These are phyloP conservation scores for Aspergillus thermomutatus DNA, from an alignment of 2,329 filamentous ascomycete genomes.

Conservation along the genomic window DNA sequence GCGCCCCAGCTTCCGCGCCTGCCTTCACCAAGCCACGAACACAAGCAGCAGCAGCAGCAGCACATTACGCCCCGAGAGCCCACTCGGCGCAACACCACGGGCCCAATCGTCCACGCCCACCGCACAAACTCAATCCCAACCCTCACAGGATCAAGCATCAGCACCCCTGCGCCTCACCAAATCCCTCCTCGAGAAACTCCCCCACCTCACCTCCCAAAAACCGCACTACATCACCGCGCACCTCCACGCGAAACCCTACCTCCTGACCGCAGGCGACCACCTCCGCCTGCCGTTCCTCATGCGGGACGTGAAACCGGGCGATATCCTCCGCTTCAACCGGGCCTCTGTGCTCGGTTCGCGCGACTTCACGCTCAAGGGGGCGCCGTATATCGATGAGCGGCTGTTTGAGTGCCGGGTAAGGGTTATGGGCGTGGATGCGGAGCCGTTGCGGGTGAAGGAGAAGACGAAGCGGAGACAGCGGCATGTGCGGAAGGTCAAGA, in stretches of 20 bases:
- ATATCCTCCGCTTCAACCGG: slow-evolving; percentile 82
- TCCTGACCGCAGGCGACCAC: slow-evolving; percentile 61
- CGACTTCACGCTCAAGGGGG: slow-evolving; percentile 83
- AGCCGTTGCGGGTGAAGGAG: slow-evolving; percentile 72
- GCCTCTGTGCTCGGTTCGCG: slow-evolving; percentile 78
- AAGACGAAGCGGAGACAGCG: slow-evolving; percentile 75
- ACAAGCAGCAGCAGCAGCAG: slow-evolving; percentile 23
- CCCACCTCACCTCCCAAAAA: slow-evolving; percentile 41
- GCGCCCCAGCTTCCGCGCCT: slow-evolving; percentile 33
- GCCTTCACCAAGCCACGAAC: slow-evolving; percentile 39
- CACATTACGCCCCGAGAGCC: slow-evolving; percentile 29
- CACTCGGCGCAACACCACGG: slow-evolving; percentile 24
- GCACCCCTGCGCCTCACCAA: slow-evolving; percentile 39
- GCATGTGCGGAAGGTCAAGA: slow-evolving; percentile 69
- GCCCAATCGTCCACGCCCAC: slow-evolving; percentile 21
- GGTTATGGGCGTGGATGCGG: slow-evolving; percentile 79
- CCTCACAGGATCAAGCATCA: slow-evolving; percentile 36
- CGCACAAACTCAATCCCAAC: slow-evolving; percentile 10
- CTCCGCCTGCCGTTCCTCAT: slow-evolving; percentile 77
- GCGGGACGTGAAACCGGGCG: slow-evolving; percentile 72
- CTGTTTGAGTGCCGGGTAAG: slow-evolving; percentile 82
- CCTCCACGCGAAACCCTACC: slow-evolving; percentile 49
- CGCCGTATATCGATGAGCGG: slow-evolving; percentile 76
- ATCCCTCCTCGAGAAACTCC: slow-evolving; percentile 42
- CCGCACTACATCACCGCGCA: slow-evolving; percentile 49